phyloP scores from a whole-genome alignment of 352 stramenopile species.

The Pythium rishiriense region DNA sequence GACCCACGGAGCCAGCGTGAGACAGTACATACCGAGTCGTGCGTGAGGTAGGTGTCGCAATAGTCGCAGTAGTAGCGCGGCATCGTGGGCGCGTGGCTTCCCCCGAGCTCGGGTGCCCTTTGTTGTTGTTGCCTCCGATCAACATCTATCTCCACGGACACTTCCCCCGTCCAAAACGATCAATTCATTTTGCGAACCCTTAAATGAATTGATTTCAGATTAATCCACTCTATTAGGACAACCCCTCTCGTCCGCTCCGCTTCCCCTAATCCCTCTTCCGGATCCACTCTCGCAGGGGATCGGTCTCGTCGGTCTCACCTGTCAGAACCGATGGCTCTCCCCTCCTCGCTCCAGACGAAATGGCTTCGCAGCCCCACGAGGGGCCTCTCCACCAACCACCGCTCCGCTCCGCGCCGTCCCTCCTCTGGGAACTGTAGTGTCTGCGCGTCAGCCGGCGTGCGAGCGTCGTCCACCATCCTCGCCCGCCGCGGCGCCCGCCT shows the following conservation, averaged over 20 bases:
- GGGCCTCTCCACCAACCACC: slow-evolving; percentile 28
- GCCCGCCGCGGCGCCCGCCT: slow-evolving; percentile 4
- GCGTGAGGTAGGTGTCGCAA: slow-evolving; percentile 94
- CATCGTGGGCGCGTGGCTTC: slow-evolving; percentile 42
- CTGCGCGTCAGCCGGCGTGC: not conserved
- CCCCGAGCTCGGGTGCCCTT: not conserved
- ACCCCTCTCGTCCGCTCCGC: slow-evolving; percentile 1
- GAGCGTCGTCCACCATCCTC: slow-evolving; percentile 24
- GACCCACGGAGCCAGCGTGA: not conserved
- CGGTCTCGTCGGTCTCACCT: not conserved
- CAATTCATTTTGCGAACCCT: slow-evolving; percentile 23
- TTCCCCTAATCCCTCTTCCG: slow-evolving; percentile 4
- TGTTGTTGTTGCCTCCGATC: not conserved
- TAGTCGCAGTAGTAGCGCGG: slow-evolving; percentile 95
- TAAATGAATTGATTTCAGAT: not conserved
- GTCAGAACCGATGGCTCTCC: slow-evolving; percentile 10
- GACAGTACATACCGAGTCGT: slow-evolving; percentile 80
- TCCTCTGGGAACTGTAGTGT: too few species aligned
- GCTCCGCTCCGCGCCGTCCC: slow-evolving; percentile 1
- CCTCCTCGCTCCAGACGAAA: not conserved
- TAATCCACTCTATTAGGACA: not conserved
- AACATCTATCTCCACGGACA: not conserved
- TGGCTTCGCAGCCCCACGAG: slow-evolving; percentile 2
- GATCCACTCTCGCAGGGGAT: not conserved
- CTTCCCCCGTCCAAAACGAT: slow-evolving; percentile 22